Evolutionary conservation across 306 rosid genomes (phyloP), one percentile per base, ranked within the genome.

Genomic region (Oemleria cerasiformis): DNA sequence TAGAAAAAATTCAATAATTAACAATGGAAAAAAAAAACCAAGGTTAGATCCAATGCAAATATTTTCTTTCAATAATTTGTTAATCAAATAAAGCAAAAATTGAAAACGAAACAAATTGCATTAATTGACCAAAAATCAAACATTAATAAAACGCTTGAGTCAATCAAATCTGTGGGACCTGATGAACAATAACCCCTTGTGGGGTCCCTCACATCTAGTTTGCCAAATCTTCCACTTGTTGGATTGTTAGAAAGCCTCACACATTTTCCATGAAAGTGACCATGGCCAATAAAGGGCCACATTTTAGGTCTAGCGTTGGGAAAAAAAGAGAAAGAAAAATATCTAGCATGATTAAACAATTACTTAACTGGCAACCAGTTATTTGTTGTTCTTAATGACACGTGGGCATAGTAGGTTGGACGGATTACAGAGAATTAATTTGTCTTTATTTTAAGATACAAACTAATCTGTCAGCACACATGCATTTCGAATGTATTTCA

Each of bases 211-310:
- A 71, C 84, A 76, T 75, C 81, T 62, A 78, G 75, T 87, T 80
- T 16, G 72, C 89, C 81, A 85, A 76, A 82, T 90, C 86, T 79
- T 82, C 84, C 89, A 67, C 87, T 67, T 19, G 75, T 73, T 75
- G 81, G 72, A 83, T 67, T 19, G 75, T 73, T 75, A 80, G 72
- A 83, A 81, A 79, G 76, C 79, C 63, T 84, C 88, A 77, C 86
- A 73, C 53, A 83, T 83, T 86, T 89, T 79, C 83, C 78, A 57
- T 78, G 87, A 88, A 78, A 84, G 73, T 48, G 84, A 86, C 89
- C 8, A 59, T 50, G 71, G n/a, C 17, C 13, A 78, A 70, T 5
- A 43, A 9, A 39, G 69, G 96, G 78, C 90, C 90, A 80, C 83
- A 59, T n/a, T 6, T 74, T 59, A 68, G 39, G 70, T 67, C 63